Base-by-base conservation (phyloP, 1,284 basidiomycete genomes). In the Rugosomyces carneus region DNA sequence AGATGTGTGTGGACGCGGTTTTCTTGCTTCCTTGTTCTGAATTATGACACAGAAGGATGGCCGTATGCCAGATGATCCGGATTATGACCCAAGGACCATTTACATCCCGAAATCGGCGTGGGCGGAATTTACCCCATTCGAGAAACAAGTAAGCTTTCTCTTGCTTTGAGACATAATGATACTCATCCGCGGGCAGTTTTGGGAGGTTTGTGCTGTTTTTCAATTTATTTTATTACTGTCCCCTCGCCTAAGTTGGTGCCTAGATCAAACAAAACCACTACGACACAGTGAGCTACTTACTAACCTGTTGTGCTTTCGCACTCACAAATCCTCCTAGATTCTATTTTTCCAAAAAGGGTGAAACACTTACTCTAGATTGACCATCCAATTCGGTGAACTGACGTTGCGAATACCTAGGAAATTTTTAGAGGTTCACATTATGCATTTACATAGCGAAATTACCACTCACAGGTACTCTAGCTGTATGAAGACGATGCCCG, bases 261-360 rank as follows among this genome's bases (percentile, higher is more conserved):
- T 45, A 79, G 73, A 97, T 97, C 70, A 97, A 97, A 63, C 90
- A 93, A 66, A 87, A 93, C 57, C 92, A 95, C 60, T 93, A 81
- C 60, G 93, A 95, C 66, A 94, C 91, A 5, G 85, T 84, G 55
- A 51, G 63, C 58, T 9, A 29, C 5, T 9, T 9, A 29, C 10
- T 13, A 9, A 29, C 5, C 2, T 13, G 13, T 29, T 9, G 21
- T 37, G 11, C 39, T 49, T n/a, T 5, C 16, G 5, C 16, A 27
- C 19, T 24, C 31, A 7, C 37, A 38, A 3, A 26, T 37, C 31
- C 20, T 16, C 52, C 41, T 50, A 63, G 73, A 76, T 98, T 15
- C 68, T 99, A 35, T 99, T 99, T 74, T 99, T 99, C 70, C 95
- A 99, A 65, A 97, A 91, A 83, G 81, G 93, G 92, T 80, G 71